Conservation (phyloP, 768 basidiomycete genomes). For the Dioszegia hungarica region DNA sequence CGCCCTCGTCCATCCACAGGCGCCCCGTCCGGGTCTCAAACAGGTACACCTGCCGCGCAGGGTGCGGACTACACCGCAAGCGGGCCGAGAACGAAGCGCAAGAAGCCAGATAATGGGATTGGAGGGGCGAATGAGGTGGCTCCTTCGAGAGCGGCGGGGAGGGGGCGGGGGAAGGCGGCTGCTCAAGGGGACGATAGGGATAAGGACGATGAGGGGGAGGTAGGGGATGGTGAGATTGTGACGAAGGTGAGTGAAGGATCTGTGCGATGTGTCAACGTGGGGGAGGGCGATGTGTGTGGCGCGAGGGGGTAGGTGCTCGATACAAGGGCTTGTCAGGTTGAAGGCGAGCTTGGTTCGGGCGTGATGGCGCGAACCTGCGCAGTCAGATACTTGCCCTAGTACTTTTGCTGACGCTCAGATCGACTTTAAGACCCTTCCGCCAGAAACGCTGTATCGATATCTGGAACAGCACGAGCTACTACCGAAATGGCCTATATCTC, state of each 20-base stretch:
- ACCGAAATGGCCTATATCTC: slow-evolving; percentile 37
- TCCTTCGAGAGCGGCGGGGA: slow-evolving; percentile 1
- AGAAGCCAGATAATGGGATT: slow-evolving; percentile 20
- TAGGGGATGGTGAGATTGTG: slow-evolving; percentile 28
- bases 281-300: neutral
- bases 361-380: too few species aligned
- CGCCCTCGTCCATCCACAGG: slow-evolving; percentile 19
- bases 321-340: too few species aligned
- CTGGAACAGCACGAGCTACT: slow-evolving; percentile 38
- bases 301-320: too few species aligned
- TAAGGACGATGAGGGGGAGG: slow-evolving; percentile 25
- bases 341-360: too few species aligned
- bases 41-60: neutral
- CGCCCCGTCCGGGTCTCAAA: slow-evolving; percentile 1
- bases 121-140: neutral
- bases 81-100: slow-evolving; percentile 19
- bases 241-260: slow-evolving; percentile 33
- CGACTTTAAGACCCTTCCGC: slow-evolving; percentile 41
- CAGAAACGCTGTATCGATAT: slow-evolving; percentile 37
- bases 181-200: slow-evolving; percentile 3
- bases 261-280: neutral
- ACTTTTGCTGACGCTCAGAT: slow-evolving; percentile 16
- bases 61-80: neutral
- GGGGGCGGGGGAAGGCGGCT: neutral
- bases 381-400: too few species aligned